Percentiles rank a stretch among this genome's conserved stretches.
phyloP scores from a whole-genome alignment of 371 early-diverging fungal genomes.

The Mucor lusitanicus region DNA sequence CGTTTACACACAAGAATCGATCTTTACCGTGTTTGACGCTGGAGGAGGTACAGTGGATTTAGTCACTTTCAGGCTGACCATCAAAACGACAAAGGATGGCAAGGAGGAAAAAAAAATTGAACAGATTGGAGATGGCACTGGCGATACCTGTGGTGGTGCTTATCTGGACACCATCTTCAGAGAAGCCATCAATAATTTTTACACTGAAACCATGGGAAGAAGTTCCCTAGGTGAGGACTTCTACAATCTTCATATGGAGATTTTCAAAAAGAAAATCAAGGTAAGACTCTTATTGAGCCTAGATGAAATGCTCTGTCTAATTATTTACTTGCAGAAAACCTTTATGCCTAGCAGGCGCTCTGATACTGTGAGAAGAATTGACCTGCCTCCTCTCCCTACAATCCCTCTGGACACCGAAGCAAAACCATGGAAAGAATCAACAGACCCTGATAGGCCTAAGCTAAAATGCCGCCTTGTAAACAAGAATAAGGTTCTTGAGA shows the following conservation, averaged over 20 bases:
- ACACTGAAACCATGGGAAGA: neutral
- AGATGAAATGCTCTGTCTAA: neutral
- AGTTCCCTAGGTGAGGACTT: neutral
- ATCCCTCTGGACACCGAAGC: neutral
- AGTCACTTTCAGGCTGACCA: slow-evolving; percentile 31
- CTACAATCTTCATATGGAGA: neutral
- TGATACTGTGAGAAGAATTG: neutral
- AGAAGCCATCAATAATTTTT: neutral
- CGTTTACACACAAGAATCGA: slow-evolving; percentile 13
- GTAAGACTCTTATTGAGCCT: neutral
- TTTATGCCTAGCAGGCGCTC: neutral
- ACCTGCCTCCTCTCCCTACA: neutral
- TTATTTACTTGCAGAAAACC: neutral
- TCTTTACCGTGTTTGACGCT: slow-evolving; percentile 61
- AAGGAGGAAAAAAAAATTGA: neutral
- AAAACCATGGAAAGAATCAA: neutral
- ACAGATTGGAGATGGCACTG: slow-evolving; percentile 41
- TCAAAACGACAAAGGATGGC: slow-evolving; percentile 26
- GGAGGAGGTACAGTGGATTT: slow-evolving; percentile 66
- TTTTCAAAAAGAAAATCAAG: neutral
- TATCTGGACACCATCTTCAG: slow-evolving; percentile 47
- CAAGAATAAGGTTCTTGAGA: neutral
- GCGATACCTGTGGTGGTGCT: slow-evolving; percentile 50
- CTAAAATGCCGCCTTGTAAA: neutral
- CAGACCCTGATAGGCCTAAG: neutral